These are phyloP conservation scores for Solanum chiquidenum DNA, from an alignment of 257 asterid species.

Conservation along the genomic window DNA sequence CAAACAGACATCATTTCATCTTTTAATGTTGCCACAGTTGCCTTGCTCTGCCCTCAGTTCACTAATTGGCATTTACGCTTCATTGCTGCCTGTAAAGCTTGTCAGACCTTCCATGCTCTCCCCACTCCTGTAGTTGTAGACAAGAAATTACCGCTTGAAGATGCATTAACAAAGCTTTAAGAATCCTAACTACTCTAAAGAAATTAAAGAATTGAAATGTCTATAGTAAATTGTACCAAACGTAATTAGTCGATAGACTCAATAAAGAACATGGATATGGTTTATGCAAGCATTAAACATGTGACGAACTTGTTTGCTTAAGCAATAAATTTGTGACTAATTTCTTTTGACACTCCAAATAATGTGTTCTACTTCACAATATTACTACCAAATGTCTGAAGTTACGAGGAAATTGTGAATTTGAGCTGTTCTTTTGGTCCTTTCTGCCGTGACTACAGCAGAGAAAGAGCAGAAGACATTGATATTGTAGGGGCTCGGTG, in stretches of 20 bases:
- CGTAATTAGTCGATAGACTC: not conserved
- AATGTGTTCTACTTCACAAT: not conserved
- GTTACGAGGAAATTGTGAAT: not conserved
- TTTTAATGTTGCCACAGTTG: not conserved
- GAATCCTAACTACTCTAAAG: not conserved
- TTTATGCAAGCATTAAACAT: not conserved
- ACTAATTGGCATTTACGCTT: not conserved
- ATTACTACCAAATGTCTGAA: not conserved
- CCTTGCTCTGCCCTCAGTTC: not conserved
- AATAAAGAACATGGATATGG: not conserved
- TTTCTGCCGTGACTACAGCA: constrained; percentile 14
- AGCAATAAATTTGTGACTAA: no score
- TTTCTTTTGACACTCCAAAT: not conserved
- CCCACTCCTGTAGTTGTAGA: not conserved
- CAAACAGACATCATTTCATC: not conserved
- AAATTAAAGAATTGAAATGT: not conserved
- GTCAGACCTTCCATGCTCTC: not conserved
- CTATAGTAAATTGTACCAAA: not conserved
- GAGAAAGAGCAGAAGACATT: constrained; percentile 19
- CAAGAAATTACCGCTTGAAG: not conserved
- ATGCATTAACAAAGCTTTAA: not conserved
- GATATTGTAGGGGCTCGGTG: constrained; percentile 17
- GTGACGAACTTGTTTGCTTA: not conserved
- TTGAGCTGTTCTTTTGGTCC: not conserved
- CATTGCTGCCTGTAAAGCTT: not conserved